These are phyloP conservation scores for Primulina tabacum DNA, from an alignment of 257 asterid species.

Conservation along the genomic window DNA sequence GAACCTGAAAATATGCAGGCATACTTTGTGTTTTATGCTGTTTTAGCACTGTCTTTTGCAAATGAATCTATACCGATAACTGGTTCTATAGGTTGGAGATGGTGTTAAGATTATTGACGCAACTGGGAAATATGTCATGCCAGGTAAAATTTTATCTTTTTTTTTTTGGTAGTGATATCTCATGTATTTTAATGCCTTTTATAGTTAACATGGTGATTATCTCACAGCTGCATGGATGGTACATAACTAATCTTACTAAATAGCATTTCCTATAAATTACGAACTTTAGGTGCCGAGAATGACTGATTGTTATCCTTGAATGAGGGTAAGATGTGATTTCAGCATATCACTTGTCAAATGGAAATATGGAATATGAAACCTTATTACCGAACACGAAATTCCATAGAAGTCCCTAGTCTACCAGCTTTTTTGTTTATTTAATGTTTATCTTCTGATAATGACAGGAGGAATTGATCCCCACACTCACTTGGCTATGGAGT, in stretches of 20 bases:
- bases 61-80: slow-evolving; percentile 23
- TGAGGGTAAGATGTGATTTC: slow-evolving; percentile 2
- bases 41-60: not conserved
- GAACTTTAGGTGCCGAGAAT: slow-evolving; percentile 7
- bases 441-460: slow-evolving; percentile 18
- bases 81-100: slow-evolving; percentile 68
- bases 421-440: slow-evolving; percentile 5
- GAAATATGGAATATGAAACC: not conserved
- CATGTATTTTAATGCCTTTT: too few relatives aligned
- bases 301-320: not conserved
- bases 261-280: not conserved
- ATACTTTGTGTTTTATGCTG: not conserved
- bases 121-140: slow-evolving; percentile 92
- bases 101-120: slow-evolving; percentile 77
- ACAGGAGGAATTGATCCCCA: slow-evolving; percentile 99
- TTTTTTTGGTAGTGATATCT: too few relatives aligned
- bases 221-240: too few relatives aligned
- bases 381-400: not conserved
- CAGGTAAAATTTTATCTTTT: slow-evolving; percentile 50
- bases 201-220: too few relatives aligned
- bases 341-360: not conserved
- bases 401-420: slow-evolving; percentile 9
- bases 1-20: not conserved
- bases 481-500: slow-evolving; percentile 95
- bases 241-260: slow-evolving; percentile 1